Evolutionary conservation across 805 yeast genomes (phyloP).

Genomic region (Candida bentonensis): DNA sequence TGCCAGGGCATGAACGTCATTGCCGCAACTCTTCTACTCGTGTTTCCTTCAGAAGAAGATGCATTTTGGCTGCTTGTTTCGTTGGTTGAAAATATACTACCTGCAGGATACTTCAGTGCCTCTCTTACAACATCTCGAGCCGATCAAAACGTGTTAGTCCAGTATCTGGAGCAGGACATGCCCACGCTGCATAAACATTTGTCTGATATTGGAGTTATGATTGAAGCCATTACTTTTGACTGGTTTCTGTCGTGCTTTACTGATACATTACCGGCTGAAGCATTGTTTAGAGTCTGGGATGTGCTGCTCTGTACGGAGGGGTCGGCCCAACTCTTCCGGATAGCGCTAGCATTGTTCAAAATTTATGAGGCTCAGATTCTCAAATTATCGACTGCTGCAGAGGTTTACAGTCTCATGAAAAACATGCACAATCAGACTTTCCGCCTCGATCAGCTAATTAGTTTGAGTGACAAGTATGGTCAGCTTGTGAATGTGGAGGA

Average conservation of each 20-base stretch:
- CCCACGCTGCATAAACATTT: conserved; percentile 30
- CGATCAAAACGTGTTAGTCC: conserved; percentile 27
- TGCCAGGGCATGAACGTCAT: conserved; percentile 91
- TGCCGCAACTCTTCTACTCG: conserved; percentile 68
- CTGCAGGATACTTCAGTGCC: conserved; percentile 28
- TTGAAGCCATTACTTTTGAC: conserved; percentile 36
- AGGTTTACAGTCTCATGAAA: conserved; percentile 20
- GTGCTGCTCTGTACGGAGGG: conserved; percentile 30
- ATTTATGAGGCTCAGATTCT: conserved; percentile 14
- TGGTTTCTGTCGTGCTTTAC: conserved; percentile 47
- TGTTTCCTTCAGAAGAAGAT: conserved; percentile 69
- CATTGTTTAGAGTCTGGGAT: conserved; percentile 40
- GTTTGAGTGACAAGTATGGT: conserved; percentile 13
- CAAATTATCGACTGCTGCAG: conserved; percentile 15
- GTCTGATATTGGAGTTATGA: conserved; percentile 24
- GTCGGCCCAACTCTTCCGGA: conserved; percentile 22
- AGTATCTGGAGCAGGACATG: conserved; percentile 23
- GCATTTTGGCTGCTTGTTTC: conserved; percentile 52
- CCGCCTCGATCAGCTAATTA: conserved; percentile 16
- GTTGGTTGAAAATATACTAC: conserved; percentile 34
- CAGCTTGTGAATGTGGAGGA: conserved; percentile 12
- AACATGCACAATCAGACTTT: conserved; percentile 17
- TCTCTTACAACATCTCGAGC: conserved; percentile 24
- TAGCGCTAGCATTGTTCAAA: conserved; percentile 20
- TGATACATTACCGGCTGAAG: conserved; percentile 35